phyloP scores from a whole-genome alignment of 305 asterid genomes.

The Rubia peregrina region DNA sequence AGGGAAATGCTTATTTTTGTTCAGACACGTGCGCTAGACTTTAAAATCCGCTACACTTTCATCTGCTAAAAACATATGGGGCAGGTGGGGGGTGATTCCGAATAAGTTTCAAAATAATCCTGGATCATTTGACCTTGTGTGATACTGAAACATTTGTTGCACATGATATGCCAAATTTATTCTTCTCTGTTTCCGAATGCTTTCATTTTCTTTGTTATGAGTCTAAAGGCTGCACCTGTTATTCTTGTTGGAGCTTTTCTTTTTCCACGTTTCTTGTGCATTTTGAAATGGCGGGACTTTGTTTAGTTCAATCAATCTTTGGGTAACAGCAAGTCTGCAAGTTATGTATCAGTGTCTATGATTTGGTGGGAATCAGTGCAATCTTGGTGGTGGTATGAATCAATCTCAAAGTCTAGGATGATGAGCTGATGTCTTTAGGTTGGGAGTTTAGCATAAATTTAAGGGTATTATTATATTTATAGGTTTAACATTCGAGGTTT shows the following conservation, averaged over 20 bases:
- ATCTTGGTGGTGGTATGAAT: too few species aligned
- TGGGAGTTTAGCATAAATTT: too few species aligned
- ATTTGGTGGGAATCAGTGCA: too few species aligned
- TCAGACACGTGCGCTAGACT: neutral
- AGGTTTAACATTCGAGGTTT: too few species aligned
- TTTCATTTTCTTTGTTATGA: too few species aligned
- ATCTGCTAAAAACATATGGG: neutral
- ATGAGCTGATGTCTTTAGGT: too few species aligned
- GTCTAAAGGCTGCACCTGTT: neutral
- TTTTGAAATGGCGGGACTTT: too few species aligned
- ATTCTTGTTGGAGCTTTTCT: neutral
- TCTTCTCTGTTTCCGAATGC: neutral
- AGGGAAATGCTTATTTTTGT: neutral
- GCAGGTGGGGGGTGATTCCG: neutral
- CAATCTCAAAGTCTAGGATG: too few species aligned
- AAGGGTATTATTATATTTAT: too few species aligned
- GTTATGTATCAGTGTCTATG: too few species aligned
- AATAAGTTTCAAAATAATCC: neutral
- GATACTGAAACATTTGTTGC: neutral
- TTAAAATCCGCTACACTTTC: neutral
- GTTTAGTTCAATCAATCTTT: too few species aligned
- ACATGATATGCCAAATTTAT: neutral
- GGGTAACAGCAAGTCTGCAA: too few species aligned
- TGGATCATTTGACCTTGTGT: neutral
- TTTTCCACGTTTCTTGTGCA: neutral